These are phyloP conservation scores for Tuber brumale DNA, from an alignment of 495 filamentous ascomycete species.

Conservation along the genomic window DNA sequence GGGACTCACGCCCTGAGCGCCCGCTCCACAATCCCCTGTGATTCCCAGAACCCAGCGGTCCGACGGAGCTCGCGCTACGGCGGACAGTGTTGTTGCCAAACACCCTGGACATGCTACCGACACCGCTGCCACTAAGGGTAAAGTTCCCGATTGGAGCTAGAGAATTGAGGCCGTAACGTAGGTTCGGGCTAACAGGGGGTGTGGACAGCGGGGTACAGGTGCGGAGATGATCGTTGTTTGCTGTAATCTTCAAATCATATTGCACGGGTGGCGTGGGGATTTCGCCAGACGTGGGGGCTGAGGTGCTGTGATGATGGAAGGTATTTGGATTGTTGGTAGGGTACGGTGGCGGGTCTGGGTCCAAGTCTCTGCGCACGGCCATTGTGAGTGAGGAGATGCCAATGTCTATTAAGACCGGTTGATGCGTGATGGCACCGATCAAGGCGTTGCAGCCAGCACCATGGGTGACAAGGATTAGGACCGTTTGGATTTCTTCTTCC, in stretches of 20 bases:
- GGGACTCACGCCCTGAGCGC: conserved; percentile 17
- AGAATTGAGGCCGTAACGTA: conserved; percentile 10
- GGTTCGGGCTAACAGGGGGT: conserved; percentile 21
- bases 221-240: conserved; percentile 32
- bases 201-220: conserved; percentile 17
- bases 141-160: conserved; percentile 22
- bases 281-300: conserved; percentile 38
- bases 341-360: conserved; percentile 25
- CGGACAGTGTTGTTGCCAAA: conserved; percentile 10
- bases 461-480: conserved; percentile 89
- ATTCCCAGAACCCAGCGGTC: conserved; percentile 10
- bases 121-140: conserved; percentile 21
- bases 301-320: conserved; percentile 34
- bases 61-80: conserved; percentile 25
- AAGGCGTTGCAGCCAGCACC: conserved; percentile 97
- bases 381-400: conserved; percentile 84
- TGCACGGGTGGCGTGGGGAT: conserved; percentile 34
- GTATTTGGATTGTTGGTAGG: conserved; percentile 35
- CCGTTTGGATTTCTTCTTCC: conserved; percentile 59
- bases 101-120: conserved; percentile 15
- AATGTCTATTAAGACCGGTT: conserved; percentile 82
- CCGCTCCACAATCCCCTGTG: conserved; percentile 28
- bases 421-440: conserved; percentile 80
- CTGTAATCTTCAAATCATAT: conserved; percentile 26
- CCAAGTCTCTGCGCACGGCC: conserved; percentile 62